Base-by-base conservation (phyloP, 2,329 filamentous ascomycete species). In the Paraphaeosphaeria sporulosa region DNA sequence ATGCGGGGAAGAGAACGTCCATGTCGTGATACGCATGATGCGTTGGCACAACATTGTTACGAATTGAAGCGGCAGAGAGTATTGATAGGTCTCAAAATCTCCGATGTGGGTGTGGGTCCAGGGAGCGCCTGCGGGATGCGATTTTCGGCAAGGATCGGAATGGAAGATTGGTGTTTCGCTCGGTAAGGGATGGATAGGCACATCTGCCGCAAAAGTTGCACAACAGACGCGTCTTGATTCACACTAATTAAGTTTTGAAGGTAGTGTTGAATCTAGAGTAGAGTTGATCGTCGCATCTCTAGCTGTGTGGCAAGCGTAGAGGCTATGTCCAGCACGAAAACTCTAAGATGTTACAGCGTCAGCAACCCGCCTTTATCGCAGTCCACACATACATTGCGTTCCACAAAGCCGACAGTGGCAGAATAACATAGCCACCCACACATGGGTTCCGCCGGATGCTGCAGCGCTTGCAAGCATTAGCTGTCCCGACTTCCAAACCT, bases 51-150 rank as follows among this genome's bases (percentile, higher is more conserved):
- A 23, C 30, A 17, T 36, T 7, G 52, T 47, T 25, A 36, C 25
- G 15, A 17, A n/a, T 34, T 8, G 17, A 46, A 25, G 34, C 19
- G 47, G 27, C 21, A 23, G 34, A 55, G 54, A 15, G 52, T 21
- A 32, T 15, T 52, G 55, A 54, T 55, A 49, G 57, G 43, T 55
- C 43, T 48, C n/a, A 59, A 55, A 55, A 44, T 51, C 57, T 55
- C 57, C 51, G 57, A 55, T 49, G 57, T 51, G 47, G 25, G 6
- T 30, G 25, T 50, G 27, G 7, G 25, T 30, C 47, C 9, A 30
- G 13, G 30, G 19, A 9, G 7, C 15, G 50, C 7, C 36, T 50
- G 12, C 27, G 52, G 51, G 48, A 52, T 17, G 30, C 55, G 48
- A 38, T 21, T 19, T 36, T 46, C 42, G 23, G 23, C 52, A 47